Evolutionary conservation across 2,329 filamentous ascomycete species (phyloP).

Genomic region (Raffaelea deltoideospora): DNA sequence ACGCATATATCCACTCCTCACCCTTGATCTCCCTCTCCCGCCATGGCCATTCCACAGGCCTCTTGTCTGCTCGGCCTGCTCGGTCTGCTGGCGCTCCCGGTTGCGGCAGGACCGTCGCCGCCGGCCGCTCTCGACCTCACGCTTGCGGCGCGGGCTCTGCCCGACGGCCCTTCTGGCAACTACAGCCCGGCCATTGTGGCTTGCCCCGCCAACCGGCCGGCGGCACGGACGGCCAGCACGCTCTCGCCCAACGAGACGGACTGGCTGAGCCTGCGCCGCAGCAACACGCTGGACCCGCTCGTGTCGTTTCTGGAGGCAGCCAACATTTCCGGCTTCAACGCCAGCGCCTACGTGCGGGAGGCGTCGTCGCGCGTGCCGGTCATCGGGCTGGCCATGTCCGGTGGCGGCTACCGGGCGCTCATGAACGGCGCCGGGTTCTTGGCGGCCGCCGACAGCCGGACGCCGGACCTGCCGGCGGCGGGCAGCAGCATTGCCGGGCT

Average conservation of each 20-base stretch:
- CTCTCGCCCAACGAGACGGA: constrained; percentile 55
- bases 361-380: constrained; percentile 25
- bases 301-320: constrained; percentile 54
- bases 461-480: constrained; percentile 38
- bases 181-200: constrained; percentile 56
- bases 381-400: constrained; percentile 64
- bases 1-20: not conserved
- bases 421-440: constrained; percentile 69
- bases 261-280: constrained; percentile 60
- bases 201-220: constrained; percentile 57
- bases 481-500: constrained; percentile 63
- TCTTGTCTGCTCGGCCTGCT: not conserved
- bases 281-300: constrained; percentile 62
- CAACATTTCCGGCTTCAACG: constrained; percentile 66
- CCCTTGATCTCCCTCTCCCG: not conserved
- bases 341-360: constrained; percentile 52
- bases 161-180: constrained; percentile 32
- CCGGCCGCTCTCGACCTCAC: not conserved
- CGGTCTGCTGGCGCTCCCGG: not conserved
- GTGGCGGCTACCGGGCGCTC: constrained; percentile 77
- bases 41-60: too few relatives aligned
- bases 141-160: constrained; percentile 14
- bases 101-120: not conserved
- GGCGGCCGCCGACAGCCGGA: constrained; percentile 65
- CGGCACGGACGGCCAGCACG: constrained; percentile 44